phyloP scores from a whole-genome alignment of 805 yeast genomes.

The Ogataea siamensis region DNA sequence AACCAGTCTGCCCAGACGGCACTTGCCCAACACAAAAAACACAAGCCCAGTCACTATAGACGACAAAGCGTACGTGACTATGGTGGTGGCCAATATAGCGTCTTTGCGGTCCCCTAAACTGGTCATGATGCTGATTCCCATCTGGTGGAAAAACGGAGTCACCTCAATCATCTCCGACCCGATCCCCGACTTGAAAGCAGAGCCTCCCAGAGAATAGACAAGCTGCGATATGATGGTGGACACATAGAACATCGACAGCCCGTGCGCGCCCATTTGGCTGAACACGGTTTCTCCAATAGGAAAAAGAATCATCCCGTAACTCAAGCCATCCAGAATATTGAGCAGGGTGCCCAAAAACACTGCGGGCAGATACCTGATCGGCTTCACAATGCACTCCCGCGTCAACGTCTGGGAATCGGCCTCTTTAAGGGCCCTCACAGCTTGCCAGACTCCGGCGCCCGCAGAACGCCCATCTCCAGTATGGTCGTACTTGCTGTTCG shows the following conservation, averaged over 20 bases:
- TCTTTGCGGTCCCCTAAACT: constrained; percentile 45
- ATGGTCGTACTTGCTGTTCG: constrained; percentile 6
- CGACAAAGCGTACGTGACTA: constrained; percentile 79
- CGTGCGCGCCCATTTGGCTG: constrained; percentile 78
- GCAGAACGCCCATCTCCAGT: constrained; percentile 2
- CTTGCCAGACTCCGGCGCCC: constrained; percentile 3
- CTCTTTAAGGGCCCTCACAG: constrained; percentile 3
- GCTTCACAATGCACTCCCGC: constrained; percentile 34
- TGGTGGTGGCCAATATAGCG: constrained; percentile 77
- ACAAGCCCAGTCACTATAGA: constrained; percentile 84
- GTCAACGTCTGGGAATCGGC: constrained; percentile 26
- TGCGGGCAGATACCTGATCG: constrained; percentile 62
- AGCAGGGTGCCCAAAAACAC: constrained; percentile 81
- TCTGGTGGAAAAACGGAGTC: constrained; percentile 96
- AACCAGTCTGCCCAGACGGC: constrained; percentile 78
- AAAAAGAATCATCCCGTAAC: constrained; percentile 97
- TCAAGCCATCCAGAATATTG: constrained; percentile 87
- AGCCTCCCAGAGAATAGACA: constrained; percentile 86
- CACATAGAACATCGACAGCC: constrained; percentile 90
- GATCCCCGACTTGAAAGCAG: constrained; percentile 84
- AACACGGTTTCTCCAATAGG: constrained; percentile 84
- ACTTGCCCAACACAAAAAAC: constrained; percentile 73
- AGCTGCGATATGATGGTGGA: constrained; percentile 88
- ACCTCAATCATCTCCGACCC: constrained; percentile 99
- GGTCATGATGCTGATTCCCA: constrained; percentile 71